Base-by-base conservation (phyloP, 495 filamentous ascomycete genomes). In the Penicillium odoratum region DNA sequence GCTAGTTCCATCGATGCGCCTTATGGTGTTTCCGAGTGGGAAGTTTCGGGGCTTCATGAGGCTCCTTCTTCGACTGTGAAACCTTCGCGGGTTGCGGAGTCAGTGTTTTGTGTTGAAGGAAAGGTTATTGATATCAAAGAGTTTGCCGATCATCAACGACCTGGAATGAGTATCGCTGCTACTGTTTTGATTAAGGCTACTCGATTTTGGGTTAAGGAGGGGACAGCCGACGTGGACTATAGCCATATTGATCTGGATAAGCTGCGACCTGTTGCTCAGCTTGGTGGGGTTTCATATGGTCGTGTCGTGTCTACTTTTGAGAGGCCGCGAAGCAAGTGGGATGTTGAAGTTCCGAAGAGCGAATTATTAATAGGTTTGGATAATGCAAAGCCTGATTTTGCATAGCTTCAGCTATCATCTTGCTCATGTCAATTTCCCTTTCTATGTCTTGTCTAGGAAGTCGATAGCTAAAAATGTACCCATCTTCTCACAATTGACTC, bases 281-380 rank as follows among this genome's bases (percentile, higher is more conserved):
- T 96, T 25, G 92, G 92, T 0, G 93, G 92, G 0, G 88, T 96
- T 51, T 85, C 85, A 7, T 97, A 94, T 69, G 85, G 82, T 0
- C 74, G 89, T 25, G 67, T 82, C 16, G 78, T 72, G 0, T 83
- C 88, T 50, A 88, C 74, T 0, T 71, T 88, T 44, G 92, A 96
- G 76, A 61, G 91, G 25, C 85, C 83, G 4, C 71, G 92, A 34
- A 85, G 84, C 16, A 81, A 86, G 57, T 96, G 83, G 64, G 73
- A 78, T 29, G 74, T 80, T 30, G 72, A 79, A 48, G 76, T 73
- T 56, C 69, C 75, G 47, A 78, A 79, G 48, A 74, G 66, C 46
- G 67, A 80, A 49, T 13, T 77, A 0, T 71, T 79, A 61, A 56
- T 65, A 11, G 73, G 74, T 47, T 62, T 71, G 25, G 76, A 79